Base-by-base conservation (phyloP, 2,329 filamentous ascomycete genomes). In the Cadophora sp. region DNA sequence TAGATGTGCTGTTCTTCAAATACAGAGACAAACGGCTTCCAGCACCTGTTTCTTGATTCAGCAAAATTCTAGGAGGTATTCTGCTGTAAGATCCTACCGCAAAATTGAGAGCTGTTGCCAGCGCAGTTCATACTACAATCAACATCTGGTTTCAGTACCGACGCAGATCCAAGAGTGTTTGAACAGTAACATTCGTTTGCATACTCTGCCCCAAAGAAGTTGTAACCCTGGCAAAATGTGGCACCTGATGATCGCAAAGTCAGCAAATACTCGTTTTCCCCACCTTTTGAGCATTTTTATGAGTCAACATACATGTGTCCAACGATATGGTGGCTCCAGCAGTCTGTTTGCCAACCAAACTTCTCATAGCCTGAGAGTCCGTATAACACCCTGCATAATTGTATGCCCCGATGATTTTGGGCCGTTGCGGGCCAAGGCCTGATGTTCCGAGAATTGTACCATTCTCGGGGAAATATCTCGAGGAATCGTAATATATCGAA, bases 191-290 rank as follows among this genome's bases (percentile, higher is more conserved):
- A 84, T 73, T 84, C 82, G 9, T 80, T 76, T 46, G 80, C 77
- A 69, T 84, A 84, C 69, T 85, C 83, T 40, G 83, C 73, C 43
- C 83, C 83, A 64, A 78, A 69, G 80, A 83, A 19, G 40, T 48
- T 40, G 48, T 62, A 53, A 9, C 51, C 40, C 1, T 62, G 22
- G 40, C 73, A 74, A 24, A 70, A 66, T 4, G 68, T 53, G 19
- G 69, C 68, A 65, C 73, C 40, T 43, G 19, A 16, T 34, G 5
- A 34, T 11, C 5, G 14, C 12, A 43, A 43, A 43, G 2, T 43
- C 40, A 43, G 40, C 40, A 43, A 12, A 43, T 12, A 16, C 40
- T 43, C 40, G 12, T 16, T 43, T 11, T 2, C 11, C 19, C 16
- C 19, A 14, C 6, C 40, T 43, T 11, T 4, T 11, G 40, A 16